Evolutionary conservation across 2,329 filamentous ascomycete genomes (phyloP).

Genomic region (Calonectria hongkongensis): DNA sequence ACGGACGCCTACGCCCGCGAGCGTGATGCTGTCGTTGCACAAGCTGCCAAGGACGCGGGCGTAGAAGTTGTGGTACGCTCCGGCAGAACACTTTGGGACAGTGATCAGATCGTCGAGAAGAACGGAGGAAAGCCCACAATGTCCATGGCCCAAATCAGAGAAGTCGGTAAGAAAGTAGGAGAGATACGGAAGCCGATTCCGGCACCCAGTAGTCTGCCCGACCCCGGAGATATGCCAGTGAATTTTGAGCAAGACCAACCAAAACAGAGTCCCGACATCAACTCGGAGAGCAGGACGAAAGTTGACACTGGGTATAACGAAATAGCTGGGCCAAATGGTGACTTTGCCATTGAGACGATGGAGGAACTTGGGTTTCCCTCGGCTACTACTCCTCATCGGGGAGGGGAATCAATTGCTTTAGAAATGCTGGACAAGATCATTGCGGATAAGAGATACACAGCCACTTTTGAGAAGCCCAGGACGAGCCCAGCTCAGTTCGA

Average conservation of each 20-base stretch:
- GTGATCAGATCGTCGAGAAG: constrained; percentile 79
- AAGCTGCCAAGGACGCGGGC: constrained; percentile 77
- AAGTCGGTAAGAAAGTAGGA: constrained; percentile 78
- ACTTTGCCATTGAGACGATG: constrained; percentile 83
- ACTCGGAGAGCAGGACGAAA: constrained; percentile 71
- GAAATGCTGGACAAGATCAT: constrained; percentile 75
- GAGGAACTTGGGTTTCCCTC: constrained; percentile 80
- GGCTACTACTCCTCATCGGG: constrained; percentile 80
- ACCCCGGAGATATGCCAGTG: constrained; percentile 78
- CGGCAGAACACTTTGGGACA: constrained; percentile 84
- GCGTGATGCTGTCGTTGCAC: constrained; percentile 76
- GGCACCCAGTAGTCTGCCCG: constrained; percentile 75
- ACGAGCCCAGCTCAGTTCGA: constrained; percentile 84
- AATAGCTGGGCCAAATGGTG: constrained; percentile 79
- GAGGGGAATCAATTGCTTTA: constrained; percentile 81
- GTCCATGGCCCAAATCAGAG: constrained; percentile 81
- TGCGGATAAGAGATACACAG: constrained; percentile 78
- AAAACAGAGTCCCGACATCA: constrained; percentile 74
- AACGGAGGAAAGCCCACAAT: constrained; percentile 84
- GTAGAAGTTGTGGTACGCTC: constrained; percentile 79
- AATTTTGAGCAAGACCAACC: constrained; percentile 75
- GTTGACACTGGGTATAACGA: constrained; percentile 75
- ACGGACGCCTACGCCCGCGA: constrained; percentile 83
- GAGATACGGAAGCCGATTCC: constrained; percentile 76
- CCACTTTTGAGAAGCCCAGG: constrained; percentile 84